These are phyloP conservation scores for Haematococcus lacustris DNA, from an alignment of 139 green algal genomes.

Conservation along the genomic window DNA sequence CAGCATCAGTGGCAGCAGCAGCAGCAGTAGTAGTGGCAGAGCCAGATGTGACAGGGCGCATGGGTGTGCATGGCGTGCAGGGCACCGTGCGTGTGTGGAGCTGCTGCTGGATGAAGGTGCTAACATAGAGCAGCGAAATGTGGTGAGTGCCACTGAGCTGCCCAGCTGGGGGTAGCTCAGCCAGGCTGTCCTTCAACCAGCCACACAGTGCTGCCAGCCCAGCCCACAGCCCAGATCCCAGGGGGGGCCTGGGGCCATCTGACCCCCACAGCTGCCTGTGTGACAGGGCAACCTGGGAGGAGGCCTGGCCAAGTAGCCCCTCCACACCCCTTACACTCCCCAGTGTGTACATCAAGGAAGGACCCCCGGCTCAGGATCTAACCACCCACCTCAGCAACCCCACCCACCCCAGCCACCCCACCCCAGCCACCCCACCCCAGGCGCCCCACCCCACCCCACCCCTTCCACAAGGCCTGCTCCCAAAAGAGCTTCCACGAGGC, in stretches of 20 bases:
- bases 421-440: too few species aligned
- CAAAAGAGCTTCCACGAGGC: neutral
- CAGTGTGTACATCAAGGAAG: too few species aligned
- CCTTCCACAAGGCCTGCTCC: too few species aligned
- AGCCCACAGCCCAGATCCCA: neutral
- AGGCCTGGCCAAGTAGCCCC: neutral
- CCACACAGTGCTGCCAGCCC: neutral
- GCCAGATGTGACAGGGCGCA: too few species aligned
- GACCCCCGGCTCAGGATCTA: too few species aligned
- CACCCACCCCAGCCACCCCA: too few species aligned
- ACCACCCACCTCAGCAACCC: too few species aligned
- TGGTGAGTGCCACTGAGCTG: slow-evolving; percentile 42
- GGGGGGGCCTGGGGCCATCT: neutral
- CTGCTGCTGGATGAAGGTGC: slow-evolving; percentile 80
- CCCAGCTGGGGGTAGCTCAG: neutral
- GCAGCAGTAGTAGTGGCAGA: too few species aligned
- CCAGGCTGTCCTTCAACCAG: neutral
- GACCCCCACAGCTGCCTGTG: neutral
- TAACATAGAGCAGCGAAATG: slow-evolving; percentile 85
- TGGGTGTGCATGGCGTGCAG: too few species aligned
- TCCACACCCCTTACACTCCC: too few species aligned
- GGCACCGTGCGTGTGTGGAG: slow-evolving; percentile 56
- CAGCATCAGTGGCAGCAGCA: too few species aligned
- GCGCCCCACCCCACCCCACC: too few species aligned
- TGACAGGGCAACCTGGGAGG: neutral